Percentiles rank a stretch among this genome's conserved stretches.
phyloP scores from a whole-genome alignment of 306 rosid genomes.

The Astragalus glycyphyllos region DNA sequence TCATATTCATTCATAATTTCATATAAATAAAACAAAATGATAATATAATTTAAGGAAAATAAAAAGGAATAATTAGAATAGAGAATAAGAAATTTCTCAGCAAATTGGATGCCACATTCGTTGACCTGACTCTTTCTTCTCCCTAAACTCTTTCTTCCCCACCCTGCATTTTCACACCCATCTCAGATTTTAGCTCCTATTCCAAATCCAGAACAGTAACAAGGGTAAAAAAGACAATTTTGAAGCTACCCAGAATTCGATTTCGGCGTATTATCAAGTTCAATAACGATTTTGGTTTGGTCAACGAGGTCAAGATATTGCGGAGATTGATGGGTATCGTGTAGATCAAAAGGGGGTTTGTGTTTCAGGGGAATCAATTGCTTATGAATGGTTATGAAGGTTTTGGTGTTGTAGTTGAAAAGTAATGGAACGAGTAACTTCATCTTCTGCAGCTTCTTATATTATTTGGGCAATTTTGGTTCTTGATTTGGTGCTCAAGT shows the following conservation, averaged over 20 bases:
- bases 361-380: conserved; percentile 35
- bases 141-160: conserved; percentile 28
- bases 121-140: conserved; percentile 46
- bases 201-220: conserved; percentile 8
- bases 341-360: conserved; percentile 50
- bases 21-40: conserved; percentile 28
- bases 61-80: conserved; percentile 21
- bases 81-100: conserved; percentile 41
- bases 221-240: conserved; percentile 23
- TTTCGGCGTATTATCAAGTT: conserved; percentile 25
- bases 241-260: conserved; percentile 42
- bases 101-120: conserved; percentile 47
- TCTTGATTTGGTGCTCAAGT: conserved; percentile 57
- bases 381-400: conserved; percentile 47
- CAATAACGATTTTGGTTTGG: conserved; percentile 30
- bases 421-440: conserved; percentile 49
- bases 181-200: conserved; percentile 42
- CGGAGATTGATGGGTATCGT: conserved; percentile 33
- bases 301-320: conserved; percentile 47
- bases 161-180: conserved; percentile 48
- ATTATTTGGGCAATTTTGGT: conserved; percentile 57
- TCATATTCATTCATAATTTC: neutral
- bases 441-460: conserved; percentile 46
- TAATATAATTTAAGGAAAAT: neutral
- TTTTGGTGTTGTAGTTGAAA: conserved; percentile 36